Conservation (phyloP, 163 green algal species). For the Trebouxia gelatinosa region DNA sequence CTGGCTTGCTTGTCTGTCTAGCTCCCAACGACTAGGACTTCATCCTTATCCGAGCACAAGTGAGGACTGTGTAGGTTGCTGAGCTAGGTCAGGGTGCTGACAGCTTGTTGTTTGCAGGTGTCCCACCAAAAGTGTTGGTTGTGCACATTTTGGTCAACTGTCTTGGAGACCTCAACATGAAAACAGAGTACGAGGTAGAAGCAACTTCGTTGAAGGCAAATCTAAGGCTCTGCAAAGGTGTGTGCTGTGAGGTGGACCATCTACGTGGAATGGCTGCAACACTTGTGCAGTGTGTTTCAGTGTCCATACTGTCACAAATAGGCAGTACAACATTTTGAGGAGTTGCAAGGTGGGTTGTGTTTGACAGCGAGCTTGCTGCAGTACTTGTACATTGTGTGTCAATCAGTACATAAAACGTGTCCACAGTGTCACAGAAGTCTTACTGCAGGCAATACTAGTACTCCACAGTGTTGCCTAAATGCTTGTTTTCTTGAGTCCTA, state of each 20-base stretch:
- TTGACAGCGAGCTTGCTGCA: not conserved
- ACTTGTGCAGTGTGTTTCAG: not conserved
- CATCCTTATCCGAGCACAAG: too few species aligned
- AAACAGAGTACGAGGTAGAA: conserved; percentile 15
- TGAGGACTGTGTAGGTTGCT: too few species aligned
- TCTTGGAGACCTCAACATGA: conserved; percentile 10
- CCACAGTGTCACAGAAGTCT: conserved; percentile 1
- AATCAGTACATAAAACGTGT: not conserved
- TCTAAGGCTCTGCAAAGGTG: too few species aligned
- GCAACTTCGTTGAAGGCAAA: too few species aligned
- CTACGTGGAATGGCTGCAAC: too few species aligned
- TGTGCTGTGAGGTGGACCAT: too few species aligned
- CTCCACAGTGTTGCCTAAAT: conserved; percentile 12
- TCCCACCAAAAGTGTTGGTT: conserved; percentile 18
- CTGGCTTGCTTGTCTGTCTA: too few species aligned
- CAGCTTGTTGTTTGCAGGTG: conserved; percentile 9
- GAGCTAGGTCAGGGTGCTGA: conserved; percentile 11
- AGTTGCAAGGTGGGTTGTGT: conserved; percentile 2
- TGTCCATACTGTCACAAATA: not conserved
- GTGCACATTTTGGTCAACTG: conserved; percentile 16
- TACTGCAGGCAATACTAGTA: conserved; percentile 4
- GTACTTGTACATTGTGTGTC: not conserved
- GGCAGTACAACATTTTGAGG: not conserved
- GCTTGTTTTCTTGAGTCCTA: too few species aligned
- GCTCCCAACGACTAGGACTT: too few species aligned